Evolutionary conservation across 108 stramenopile genomes (phyloP).

Genomic region (Nitzschia sp.): DNA sequence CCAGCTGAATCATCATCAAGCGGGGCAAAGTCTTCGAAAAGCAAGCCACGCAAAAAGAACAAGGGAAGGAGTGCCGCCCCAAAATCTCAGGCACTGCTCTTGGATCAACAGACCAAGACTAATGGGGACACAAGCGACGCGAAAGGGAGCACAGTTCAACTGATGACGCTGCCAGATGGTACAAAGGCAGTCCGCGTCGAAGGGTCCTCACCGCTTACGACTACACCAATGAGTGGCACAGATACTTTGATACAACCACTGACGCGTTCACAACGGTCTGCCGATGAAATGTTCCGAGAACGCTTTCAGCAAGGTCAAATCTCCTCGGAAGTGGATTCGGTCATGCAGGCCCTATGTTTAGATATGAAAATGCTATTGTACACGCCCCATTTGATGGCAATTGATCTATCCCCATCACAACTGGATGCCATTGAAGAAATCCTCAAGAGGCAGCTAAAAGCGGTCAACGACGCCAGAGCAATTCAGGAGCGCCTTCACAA

Average conservation of each 20-base stretch:
- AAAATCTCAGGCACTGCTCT: neutral
- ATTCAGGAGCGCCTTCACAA: slow-evolving; percentile 51
- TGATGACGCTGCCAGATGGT: slow-evolving; percentile 27
- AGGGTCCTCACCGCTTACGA: neutral
- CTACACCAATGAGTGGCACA: neutral
- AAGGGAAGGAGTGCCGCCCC: neutral
- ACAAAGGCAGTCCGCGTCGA: slow-evolving; percentile 21
- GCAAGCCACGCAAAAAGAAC: slow-evolving; percentile 7
- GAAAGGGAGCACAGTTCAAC: neutral
- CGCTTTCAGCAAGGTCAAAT: slow-evolving; percentile 30
- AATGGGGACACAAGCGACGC: neutral
- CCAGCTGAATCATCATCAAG: neutral
- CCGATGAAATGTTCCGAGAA: slow-evolving; percentile 26
- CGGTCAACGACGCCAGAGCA: slow-evolving; percentile 50
- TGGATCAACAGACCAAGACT: neutral
- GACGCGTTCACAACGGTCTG: slow-evolving; percentile 11
- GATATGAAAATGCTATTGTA: slow-evolving; percentile 67
- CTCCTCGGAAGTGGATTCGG: slow-evolving; percentile 44
- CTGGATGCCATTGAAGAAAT: slow-evolving; percentile 62
- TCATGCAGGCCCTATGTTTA: slow-evolving; percentile 74
- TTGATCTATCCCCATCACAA: slow-evolving; percentile 73
- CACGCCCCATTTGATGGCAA: slow-evolving; percentile 68
- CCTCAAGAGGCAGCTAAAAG: slow-evolving; percentile 48
- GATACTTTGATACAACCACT: no score
- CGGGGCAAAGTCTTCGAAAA: slow-evolving; percentile 5